Evolutionary conservation across 2,329 filamentous ascomycete genomes (phyloP).

Genomic region (Alternaria arborescens): DNA sequence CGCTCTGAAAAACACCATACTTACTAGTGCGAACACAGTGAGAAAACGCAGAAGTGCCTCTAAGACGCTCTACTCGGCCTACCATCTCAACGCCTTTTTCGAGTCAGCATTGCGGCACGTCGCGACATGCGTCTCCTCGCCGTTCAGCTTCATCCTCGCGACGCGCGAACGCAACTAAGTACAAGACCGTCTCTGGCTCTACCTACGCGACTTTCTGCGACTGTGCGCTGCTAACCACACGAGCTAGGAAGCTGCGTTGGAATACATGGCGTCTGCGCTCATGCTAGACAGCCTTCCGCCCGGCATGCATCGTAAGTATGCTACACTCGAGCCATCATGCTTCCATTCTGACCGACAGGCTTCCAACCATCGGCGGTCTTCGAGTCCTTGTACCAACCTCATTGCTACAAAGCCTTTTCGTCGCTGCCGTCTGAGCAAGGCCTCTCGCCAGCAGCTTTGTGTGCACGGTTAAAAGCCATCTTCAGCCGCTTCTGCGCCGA

Average conservation of each 20-base stretch:
- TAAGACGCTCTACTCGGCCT: conserved; percentile 18
- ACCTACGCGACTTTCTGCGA: conserved; percentile 14
- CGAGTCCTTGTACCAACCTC: conserved; percentile 4
- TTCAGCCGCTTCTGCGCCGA: conserved; percentile 9
- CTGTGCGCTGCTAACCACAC: conserved; percentile 7
- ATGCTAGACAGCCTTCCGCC: conserved; percentile 14
- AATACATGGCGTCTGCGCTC: conserved; percentile 13
- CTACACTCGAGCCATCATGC: conserved; percentile 4
- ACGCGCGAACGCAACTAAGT: conserved; percentile 10
- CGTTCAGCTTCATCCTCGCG: conserved; percentile 18
- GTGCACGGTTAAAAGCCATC: background rate
- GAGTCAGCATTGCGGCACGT: conserved; percentile 13
- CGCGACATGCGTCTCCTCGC: background rate
- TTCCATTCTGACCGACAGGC: background rate
- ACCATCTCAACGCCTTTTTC: conserved; percentile 20
- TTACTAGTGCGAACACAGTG: conserved; percentile 11
- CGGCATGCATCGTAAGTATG: conserved; percentile 23
- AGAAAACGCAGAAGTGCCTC: conserved; percentile 8
- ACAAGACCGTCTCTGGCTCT: conserved; percentile 10
- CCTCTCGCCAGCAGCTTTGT: conserved; percentile 2
- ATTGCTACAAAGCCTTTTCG: conserved; percentile 10
- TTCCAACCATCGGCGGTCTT: conserved; percentile 10
- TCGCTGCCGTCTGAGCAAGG: background rate
- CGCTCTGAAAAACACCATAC: conserved; percentile 12
- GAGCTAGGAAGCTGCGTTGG: conserved; percentile 13